Evolutionary conservation across 2,329 filamentous ascomycete genomes (phyloP).

Genomic region (Colletotrichum viniferum): DNA sequence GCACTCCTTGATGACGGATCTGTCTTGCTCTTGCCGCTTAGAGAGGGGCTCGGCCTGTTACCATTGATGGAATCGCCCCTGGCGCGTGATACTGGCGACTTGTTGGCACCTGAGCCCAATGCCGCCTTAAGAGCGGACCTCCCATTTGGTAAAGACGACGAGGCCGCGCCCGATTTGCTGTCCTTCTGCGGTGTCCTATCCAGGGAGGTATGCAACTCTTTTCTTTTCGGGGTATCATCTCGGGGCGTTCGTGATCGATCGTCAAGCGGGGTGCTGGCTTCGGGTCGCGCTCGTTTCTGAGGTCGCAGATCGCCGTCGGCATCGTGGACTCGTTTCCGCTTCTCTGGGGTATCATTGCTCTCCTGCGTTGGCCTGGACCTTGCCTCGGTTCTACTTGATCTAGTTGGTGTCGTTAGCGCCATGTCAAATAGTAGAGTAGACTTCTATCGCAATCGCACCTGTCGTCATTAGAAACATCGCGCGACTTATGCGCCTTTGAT

Average conservation of each 20-base stretch:
- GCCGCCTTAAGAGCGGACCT: constrained; percentile 35
- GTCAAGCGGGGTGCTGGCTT: constrained; percentile 35
- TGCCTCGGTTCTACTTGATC: constrained; percentile 4
- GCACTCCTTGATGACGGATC: constrained; percentile 41
- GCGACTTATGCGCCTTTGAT: constrained; percentile 32
- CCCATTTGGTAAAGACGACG: constrained; percentile 40
- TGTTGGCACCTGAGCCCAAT: constrained; percentile 28
- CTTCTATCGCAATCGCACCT: constrained; percentile 27
- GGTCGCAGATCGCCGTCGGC: constrained; percentile 47
- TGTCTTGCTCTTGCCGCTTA: constrained; percentile 41
- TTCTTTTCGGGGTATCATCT: constrained; percentile 35
- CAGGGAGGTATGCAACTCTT: constrained; percentile 31
- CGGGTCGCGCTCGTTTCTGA: constrained; percentile 51
- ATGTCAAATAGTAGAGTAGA: neutral
- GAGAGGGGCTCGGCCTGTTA: constrained; percentile 33
- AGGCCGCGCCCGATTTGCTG: constrained; percentile 24
- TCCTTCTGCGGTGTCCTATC: constrained; percentile 35
- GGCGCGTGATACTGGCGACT: constrained; percentile 41
- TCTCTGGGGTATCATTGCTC: constrained; percentile 39
- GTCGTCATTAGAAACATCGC: constrained; percentile 32
- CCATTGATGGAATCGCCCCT: constrained; percentile 49
- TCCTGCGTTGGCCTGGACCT: constrained; percentile 1
- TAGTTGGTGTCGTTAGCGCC: neutral
- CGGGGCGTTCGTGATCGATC: constrained; percentile 35
- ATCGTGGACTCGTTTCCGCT: constrained; percentile 52